Percentiles rank a stretch among this genome's conserved stretches.
phyloP scores from a whole-genome alignment of 2,329 filamentous ascomycete species.

The Cyphellophora europaea region DNA sequence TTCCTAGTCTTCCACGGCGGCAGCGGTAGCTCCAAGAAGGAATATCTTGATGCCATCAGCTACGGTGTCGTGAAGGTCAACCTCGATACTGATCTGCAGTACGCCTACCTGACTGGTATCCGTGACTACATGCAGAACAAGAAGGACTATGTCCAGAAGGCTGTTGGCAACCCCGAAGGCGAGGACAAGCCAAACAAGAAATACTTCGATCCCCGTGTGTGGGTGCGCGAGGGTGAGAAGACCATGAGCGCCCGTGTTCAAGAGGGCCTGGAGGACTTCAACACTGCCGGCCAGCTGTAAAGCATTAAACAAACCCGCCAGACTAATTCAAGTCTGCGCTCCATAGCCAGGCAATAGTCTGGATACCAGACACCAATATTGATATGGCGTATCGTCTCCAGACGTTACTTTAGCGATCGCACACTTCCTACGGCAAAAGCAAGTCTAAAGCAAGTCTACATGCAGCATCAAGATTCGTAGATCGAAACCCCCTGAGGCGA shows the following conservation, averaged over 20 bases:
- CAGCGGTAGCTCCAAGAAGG: slow-evolving; percentile 80
- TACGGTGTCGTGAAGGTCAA: slow-evolving; percentile 99
- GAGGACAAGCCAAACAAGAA: slow-evolving; percentile 99
- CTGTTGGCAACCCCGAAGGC: slow-evolving; percentile 92
- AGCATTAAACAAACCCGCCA: slow-evolving; percentile 3
- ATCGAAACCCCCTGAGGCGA: too few species aligned
- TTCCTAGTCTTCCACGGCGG: slow-evolving; percentile 99
- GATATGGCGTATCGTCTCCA: too few species aligned
- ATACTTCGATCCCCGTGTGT: slow-evolving; percentile 80
- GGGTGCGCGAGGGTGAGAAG: slow-evolving; percentile 90
- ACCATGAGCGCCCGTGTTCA: slow-evolving; percentile 77
- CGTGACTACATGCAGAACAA: slow-evolving; percentile 90
- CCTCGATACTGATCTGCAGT: slow-evolving; percentile 96
- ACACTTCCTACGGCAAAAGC: too few species aligned
- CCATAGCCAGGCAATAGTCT: too few species aligned
- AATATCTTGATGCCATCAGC: slow-evolving; percentile 80
- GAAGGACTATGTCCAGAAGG: slow-evolving; percentile 82
- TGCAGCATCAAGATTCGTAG: too few species aligned
- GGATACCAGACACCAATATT: too few species aligned
- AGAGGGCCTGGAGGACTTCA: slow-evolving; percentile 84
- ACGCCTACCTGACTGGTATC: slow-evolving; percentile 83
- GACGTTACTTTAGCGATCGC: too few species aligned
- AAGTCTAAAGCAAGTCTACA: too few species aligned
- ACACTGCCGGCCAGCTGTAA: slow-evolving; percentile 71
- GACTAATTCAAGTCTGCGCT: too few species aligned